These are phyloP conservation scores for Amesomyces nigricolor DNA, from an alignment of 2,329 filamentous ascomycete species.

Conservation along the genomic window DNA sequence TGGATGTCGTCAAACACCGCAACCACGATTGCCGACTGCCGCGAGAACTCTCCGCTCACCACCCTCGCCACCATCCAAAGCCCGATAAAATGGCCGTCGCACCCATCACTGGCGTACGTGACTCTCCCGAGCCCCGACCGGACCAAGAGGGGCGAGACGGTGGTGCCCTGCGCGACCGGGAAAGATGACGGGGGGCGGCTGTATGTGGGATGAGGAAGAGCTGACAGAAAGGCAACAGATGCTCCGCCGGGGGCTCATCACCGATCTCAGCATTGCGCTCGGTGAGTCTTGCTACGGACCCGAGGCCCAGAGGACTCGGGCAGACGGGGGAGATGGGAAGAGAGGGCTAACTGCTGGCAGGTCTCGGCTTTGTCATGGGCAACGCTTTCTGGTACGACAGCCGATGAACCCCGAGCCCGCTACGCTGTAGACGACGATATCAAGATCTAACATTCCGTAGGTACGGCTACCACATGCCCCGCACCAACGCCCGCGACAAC, in stretches of 20 bases:
- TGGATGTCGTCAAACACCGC: constrained; percentile 22
- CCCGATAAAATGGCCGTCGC: constrained; percentile 44
- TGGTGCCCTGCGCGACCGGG: constrained; percentile 5
- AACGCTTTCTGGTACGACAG: constrained; percentile 52
- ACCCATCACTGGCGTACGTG: constrained; percentile 56
- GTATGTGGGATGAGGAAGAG: constrained; percentile 19
- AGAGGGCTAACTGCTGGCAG: constrained; percentile 30
- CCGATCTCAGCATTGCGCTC: constrained; percentile 51
- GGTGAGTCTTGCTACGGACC: constrained; percentile 38
- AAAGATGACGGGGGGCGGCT: background rate
- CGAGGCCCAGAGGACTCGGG: background rate
- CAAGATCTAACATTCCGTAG: constrained; percentile 31
- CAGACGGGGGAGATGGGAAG: background rate
- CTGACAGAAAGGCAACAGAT: constrained; percentile 43
- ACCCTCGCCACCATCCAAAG: constrained; percentile 9
- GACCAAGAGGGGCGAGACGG: constrained; percentile 18
- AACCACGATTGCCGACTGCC: constrained; percentile 13
- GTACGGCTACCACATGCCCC: constrained; percentile 59
- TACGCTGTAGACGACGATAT: background rate
- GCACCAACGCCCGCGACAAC: constrained; percentile 52
- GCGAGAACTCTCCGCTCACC: constrained; percentile 21
- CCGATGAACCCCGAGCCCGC: constrained; percentile 6
- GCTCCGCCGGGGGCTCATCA: constrained; percentile 54
- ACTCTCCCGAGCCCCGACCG: constrained; percentile 6
- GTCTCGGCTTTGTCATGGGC: constrained; percentile 49